phyloP scores from a whole-genome alignment of 495 filamentous ascomycete species.

The Lentithecium fluviatile region DNA sequence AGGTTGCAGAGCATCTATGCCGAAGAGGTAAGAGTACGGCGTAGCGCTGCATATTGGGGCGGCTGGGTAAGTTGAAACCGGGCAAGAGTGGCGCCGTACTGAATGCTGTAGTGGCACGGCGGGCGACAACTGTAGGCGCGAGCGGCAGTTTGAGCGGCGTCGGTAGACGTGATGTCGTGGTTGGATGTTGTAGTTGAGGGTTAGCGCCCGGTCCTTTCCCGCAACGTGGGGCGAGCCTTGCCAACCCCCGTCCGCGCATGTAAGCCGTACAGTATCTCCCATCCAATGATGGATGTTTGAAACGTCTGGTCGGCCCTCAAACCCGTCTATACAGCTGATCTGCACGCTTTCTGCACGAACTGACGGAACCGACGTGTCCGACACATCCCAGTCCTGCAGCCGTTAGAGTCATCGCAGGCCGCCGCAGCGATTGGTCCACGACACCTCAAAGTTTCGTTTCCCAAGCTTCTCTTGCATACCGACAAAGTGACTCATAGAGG shows the following conservation, averaged over 20 bases:
- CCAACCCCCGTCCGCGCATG: background rate
- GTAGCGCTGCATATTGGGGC: conserved; percentile 26
- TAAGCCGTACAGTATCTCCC: no score
- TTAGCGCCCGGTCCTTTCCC: conserved; percentile 13
- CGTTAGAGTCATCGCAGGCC: conserved; percentile 21
- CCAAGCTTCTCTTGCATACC: conserved; percentile 2
- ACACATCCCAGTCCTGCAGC: background rate
- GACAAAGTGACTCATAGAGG: conserved; percentile 30
- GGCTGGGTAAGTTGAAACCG: conserved; percentile 29
- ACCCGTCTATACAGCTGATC: background rate
- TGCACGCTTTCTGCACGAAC: background rate
- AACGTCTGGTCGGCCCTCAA: no score
- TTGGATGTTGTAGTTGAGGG: conserved; percentile 19
- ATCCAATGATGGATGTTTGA: no score
- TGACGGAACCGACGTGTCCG: no score
- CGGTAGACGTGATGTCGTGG: conserved; percentile 5
- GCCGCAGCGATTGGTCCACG: conserved; percentile 26
- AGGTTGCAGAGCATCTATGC: conserved; percentile 22
- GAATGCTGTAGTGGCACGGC: conserved; percentile 12
- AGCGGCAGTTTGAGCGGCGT: conserved; percentile 27
- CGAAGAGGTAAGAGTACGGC: conserved; percentile 6
- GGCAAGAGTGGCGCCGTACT: conserved; percentile 10
- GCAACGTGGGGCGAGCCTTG: background rate
- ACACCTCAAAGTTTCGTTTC: conserved; percentile 24
- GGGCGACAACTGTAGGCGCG: conserved; percentile 2